These are phyloP conservation scores for Astrothelium macrocarpum DNA, from an alignment of 495 filamentous ascomycete genomes.

Conservation along the genomic window DNA sequence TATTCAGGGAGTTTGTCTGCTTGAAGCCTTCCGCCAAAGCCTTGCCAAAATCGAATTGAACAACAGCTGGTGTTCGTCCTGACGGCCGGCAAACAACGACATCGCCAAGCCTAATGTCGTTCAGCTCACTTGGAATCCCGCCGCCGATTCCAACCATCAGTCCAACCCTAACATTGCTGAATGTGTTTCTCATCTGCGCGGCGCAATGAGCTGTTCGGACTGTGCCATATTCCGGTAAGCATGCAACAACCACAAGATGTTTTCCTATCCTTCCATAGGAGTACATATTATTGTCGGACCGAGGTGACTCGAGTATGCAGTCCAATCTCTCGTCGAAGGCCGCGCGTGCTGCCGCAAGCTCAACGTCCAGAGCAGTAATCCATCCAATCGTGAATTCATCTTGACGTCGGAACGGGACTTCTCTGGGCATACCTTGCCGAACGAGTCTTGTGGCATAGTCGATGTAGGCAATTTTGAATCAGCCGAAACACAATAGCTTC, in stretches of 20 bases:
- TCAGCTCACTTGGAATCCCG: neutral
- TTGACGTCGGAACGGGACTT: too few relatives aligned
- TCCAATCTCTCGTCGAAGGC: neutral
- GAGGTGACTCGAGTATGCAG: neutral
- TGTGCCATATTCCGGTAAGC: neutral
- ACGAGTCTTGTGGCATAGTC: too few relatives aligned
- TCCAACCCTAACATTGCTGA: neutral
- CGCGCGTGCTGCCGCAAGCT: neutral
- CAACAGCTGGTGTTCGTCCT: conserved; percentile 7
- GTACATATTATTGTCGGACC: neutral
- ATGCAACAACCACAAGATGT: neutral
- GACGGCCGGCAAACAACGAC: conserved; percentile 19
- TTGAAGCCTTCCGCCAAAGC: neutral
- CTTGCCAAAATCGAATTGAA: neutral
- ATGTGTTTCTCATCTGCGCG: neutral
- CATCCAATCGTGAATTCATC: neutral
- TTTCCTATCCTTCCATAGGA: neutral
- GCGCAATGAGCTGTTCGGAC: neutral
- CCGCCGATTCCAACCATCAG: neutral
- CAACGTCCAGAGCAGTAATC: neutral
- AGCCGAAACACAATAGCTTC: too few relatives aligned
- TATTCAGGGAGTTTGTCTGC: neutral
- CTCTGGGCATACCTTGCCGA: too few relatives aligned
- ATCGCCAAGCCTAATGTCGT: neutral
- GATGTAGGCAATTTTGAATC: too few relatives aligned